Percentiles rank a stretch among this genome's conserved stretches.
These are phyloP conservation scores for Lathyrus aphaca DNA, from an alignment of 306 rosid species.

Conservation along the genomic window DNA sequence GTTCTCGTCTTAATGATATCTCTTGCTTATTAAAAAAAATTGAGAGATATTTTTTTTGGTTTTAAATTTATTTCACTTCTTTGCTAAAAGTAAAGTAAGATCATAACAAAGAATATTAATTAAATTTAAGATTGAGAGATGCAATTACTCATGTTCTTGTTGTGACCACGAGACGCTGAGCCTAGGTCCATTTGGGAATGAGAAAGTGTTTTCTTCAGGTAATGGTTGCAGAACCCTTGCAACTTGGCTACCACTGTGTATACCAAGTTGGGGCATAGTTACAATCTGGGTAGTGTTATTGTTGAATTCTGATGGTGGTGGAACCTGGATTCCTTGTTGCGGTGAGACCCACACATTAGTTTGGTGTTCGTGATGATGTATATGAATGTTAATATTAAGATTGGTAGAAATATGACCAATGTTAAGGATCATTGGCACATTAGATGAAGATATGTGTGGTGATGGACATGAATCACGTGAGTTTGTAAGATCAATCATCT, in stretches of 20 bases:
- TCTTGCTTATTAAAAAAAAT: no score
- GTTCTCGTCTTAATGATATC: no score
- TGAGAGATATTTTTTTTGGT: background rate
- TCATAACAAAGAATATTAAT: background rate
- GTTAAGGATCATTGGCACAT: background rate
- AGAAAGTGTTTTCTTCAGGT: background rate
- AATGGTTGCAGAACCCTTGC: background rate
- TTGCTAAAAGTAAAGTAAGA: background rate
- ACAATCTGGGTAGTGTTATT: background rate
- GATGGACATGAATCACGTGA: slow-evolving; percentile 15
- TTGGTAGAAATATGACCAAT: background rate
- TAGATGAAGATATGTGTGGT: background rate
- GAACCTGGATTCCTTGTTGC: background rate
- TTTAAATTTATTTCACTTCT: background rate
- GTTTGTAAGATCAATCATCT: slow-evolving; percentile 28
- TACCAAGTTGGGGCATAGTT: background rate
- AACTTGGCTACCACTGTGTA: background rate
- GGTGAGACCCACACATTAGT: background rate
- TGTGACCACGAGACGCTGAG: slow-evolving; percentile 16
- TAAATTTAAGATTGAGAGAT: background rate
- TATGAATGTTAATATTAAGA: background rate
- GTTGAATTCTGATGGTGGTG: background rate
- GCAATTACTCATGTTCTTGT: slow-evolving; percentile 29
- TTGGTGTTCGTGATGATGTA: background rate
- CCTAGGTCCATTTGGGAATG: background rate